phyloP scores from a whole-genome alignment of 2,329 filamentous ascomycete species.

The Xylaria sp. region DNA sequence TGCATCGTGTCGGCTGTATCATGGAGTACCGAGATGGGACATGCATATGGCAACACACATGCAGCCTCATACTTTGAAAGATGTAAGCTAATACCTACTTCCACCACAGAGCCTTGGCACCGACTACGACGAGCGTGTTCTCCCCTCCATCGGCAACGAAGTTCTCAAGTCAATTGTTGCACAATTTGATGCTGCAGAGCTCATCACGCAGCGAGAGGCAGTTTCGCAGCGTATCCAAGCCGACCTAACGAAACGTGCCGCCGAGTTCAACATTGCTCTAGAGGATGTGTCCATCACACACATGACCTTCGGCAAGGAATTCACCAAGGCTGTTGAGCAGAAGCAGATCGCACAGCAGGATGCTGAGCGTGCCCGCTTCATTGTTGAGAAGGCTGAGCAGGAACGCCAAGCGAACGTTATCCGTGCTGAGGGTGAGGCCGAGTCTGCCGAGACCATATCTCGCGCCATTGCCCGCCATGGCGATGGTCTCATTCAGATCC shows the following conservation, averaged over 20 bases:
- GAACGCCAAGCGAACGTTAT: conserved; percentile 99
- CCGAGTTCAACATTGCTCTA: conserved; percentile 98
- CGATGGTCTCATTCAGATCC: conserved; percentile 93
- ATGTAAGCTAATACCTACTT: conserved; percentile 15
- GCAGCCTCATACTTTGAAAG: background rate
- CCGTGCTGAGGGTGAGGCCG: conserved; percentile 95
- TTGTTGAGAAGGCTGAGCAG: conserved; percentile 98
- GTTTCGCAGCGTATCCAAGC: conserved; percentile 93
- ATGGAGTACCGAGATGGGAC: background rate
- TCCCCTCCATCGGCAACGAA: conserved; percentile 99
- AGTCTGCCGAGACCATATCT: conserved; percentile 94
- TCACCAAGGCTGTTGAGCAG: conserved; percentile 98
- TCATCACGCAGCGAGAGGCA: conserved; percentile 98
- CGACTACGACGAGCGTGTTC: conserved; percentile 98
- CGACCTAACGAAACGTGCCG: conserved; percentile 90
- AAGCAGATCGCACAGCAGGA: conserved; percentile 99
- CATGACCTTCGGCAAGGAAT: conserved; percentile 99
- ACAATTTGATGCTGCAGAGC: conserved; percentile 97
- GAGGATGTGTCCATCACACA: conserved; percentile 99
- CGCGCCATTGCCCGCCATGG: conserved; percentile 93
- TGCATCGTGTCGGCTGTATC: background rate
- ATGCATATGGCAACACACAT: background rate
- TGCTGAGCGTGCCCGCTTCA: conserved; percentile 95
- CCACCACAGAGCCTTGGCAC: conserved; percentile 85
- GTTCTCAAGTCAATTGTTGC: conserved; percentile 98